phyloP scores from a whole-genome alignment of 139 green algal genomes.

The Picochlorum sp. region DNA sequence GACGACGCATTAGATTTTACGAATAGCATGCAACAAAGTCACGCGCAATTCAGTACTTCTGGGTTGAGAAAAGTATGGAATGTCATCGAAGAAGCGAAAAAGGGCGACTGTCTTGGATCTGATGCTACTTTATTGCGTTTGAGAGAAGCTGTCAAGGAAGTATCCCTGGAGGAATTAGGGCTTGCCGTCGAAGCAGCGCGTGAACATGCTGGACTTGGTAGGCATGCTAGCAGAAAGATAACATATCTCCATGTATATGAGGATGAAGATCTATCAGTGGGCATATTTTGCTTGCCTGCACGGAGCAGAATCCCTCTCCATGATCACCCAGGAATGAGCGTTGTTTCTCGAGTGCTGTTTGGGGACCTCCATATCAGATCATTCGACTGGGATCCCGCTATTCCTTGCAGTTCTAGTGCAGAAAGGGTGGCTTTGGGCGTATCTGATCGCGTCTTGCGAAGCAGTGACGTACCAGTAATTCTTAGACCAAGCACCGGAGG shows the following conservation, averaged over 20 bases:
- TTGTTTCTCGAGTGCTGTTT: conserved; percentile 70
- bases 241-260: conserved; percentile 82
- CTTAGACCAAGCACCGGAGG: conserved; percentile 53
- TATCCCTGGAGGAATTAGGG: background rate
- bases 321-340: conserved; percentile 74
- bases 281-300: conserved; percentile 74
- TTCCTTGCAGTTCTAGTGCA: too few relatives aligned
- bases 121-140: too few relatives aligned
- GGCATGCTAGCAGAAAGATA: too few relatives aligned
- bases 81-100: too few relatives aligned
- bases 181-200: background rate
- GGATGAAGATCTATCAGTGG: conserved; percentile 55
- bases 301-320: conserved; percentile 71
- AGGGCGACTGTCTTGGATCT: too few relatives aligned
- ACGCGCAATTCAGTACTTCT: too few relatives aligned
- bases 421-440: conserved; percentile 17
- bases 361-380: conserved; percentile 61
- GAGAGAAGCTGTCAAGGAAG: background rate
- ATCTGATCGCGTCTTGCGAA: conserved; percentile 33
- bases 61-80: too few relatives aligned
- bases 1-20: too few relatives aligned
- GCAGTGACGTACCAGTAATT: conserved; percentile 22
- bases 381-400: conserved; percentile 56
- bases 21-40: too few relatives aligned
- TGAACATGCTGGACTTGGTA: too few relatives aligned